A percentile compares a stretch with the other conserved stretches of the same genome.
Evolutionary conservation across 2,329 filamentous ascomycete species (phyloP).

Genomic region (Cadophora luteo-olivacea): DNA sequence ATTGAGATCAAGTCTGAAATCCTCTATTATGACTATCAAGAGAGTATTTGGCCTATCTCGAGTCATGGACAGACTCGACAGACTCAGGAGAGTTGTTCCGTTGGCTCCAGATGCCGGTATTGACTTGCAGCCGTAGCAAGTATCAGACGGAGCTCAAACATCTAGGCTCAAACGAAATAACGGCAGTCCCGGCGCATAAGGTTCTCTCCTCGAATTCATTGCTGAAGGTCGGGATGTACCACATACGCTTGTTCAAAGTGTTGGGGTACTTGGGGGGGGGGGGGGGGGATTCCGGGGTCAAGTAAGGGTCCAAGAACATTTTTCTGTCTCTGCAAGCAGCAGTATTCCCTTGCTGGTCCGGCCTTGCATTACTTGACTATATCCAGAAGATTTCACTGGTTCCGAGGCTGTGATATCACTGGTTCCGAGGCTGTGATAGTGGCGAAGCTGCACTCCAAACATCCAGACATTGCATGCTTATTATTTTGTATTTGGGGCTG

Average conservation of each 20-base stretch:
- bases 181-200: not conserved
- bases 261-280: constrained; percentile 7
- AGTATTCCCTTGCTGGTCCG: not conserved
- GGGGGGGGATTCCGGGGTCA: not conserved
- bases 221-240: not conserved
- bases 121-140: not conserved
- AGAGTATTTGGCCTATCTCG: not conserved
- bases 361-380: not conserved
- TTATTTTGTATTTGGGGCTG: constrained; percentile 2
- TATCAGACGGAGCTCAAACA: not conserved
- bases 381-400: not conserved
- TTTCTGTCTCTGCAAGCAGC: not conserved
- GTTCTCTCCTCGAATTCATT: not conserved
- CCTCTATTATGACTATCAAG: not conserved
- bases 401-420: constrained; percentile 1
- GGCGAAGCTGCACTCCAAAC: constrained; percentile 10
- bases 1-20: not conserved
- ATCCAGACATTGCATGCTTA: not conserved
- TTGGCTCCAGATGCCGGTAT: not conserved
- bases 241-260: constrained; percentile 4
- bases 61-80: not conserved
- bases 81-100: not conserved
- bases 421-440: constrained; percentile 3
- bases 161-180: not conserved
- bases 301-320: too few species aligned